These are phyloP conservation scores for Isatis lusitanica DNA, from an alignment of 441 rosid genomes.

Conservation along the genomic window DNA sequence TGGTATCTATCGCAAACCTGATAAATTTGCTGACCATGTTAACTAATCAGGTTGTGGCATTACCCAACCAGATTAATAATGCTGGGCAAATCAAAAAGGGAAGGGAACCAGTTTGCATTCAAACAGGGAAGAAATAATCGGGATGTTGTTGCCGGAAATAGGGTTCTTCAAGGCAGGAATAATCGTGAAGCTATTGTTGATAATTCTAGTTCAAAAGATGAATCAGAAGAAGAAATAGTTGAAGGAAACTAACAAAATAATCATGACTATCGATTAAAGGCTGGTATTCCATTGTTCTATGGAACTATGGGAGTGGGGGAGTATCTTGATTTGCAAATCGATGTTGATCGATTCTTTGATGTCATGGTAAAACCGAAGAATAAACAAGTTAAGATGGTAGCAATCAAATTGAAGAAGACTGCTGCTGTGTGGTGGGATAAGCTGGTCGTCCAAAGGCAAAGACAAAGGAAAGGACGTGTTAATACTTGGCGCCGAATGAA, in stretches of 20 bases:
- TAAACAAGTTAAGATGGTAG: conserved; percentile 17
- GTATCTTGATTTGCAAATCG: background rate
- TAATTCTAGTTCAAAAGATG: background rate
- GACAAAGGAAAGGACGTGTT: background rate
- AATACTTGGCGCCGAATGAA: background rate
- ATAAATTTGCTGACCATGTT: background rate
- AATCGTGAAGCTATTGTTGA: background rate
- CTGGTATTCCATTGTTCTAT: background rate
- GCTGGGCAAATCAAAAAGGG: no score
- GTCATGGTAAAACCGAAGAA: background rate
- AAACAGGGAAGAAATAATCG: background rate
- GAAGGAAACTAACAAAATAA: background rate
- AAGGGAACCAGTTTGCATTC: background rate
- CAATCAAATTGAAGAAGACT: background rate
- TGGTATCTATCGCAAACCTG: background rate
- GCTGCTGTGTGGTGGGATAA: conserved; percentile 6
- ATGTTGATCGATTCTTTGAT: background rate
- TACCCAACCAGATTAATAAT: no score
- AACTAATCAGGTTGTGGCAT: background rate
- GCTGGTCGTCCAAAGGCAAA: background rate
- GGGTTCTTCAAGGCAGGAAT: no score
- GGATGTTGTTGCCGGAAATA: no score
- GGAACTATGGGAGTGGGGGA: conserved; percentile 7
- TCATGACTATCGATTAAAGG: background rate
- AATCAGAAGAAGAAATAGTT: background rate